These are phyloP conservation scores for Spathaspora boniae DNA, from an alignment of 805 yeast genomes.

Conservation along the genomic window DNA sequence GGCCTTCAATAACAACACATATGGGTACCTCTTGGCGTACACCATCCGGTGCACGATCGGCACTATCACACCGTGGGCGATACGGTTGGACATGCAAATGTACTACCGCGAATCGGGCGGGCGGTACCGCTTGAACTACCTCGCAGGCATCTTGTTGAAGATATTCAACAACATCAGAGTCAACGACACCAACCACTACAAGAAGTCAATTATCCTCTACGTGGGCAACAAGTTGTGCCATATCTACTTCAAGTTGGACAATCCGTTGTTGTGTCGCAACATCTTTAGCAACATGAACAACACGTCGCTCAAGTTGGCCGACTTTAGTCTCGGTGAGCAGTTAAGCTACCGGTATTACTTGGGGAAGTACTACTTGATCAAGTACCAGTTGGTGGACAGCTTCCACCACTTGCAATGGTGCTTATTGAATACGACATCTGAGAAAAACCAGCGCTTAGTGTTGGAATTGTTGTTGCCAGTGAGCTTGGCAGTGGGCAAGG, in stretches of 20 bases:
- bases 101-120: constrained; percentile 35
- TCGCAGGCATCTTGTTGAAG: constrained; percentile 53
- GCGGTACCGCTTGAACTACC: constrained; percentile 45
- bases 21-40: constrained; percentile 34
- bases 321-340: constrained; percentile 43
- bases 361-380: constrained; percentile 53
- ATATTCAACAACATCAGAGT: constrained; percentile 58
- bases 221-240: constrained; percentile 54
- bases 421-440: constrained; percentile 24
- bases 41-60: constrained; percentile 36
- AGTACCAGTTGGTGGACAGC: constrained; percentile 46
- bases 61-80: constrained; percentile 43
- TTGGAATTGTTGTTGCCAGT: constrained; percentile 50
- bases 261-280: constrained; percentile 57
- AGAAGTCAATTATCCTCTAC: constrained; percentile 49
- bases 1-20: constrained; percentile 45
- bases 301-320: constrained; percentile 38
- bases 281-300: constrained; percentile 60
- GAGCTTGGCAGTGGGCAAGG: constrained; percentile 51
- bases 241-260: constrained; percentile 51
- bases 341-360: constrained; percentile 52
- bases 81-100: constrained; percentile 38
- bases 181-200: constrained; percentile 36
- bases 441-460: constrained; percentile 37
- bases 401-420: constrained; percentile 56